These are phyloP conservation scores for Ammopiptanthus mongolicus DNA, from an alignment of 306 rosid genomes.

Conservation along the genomic window DNA sequence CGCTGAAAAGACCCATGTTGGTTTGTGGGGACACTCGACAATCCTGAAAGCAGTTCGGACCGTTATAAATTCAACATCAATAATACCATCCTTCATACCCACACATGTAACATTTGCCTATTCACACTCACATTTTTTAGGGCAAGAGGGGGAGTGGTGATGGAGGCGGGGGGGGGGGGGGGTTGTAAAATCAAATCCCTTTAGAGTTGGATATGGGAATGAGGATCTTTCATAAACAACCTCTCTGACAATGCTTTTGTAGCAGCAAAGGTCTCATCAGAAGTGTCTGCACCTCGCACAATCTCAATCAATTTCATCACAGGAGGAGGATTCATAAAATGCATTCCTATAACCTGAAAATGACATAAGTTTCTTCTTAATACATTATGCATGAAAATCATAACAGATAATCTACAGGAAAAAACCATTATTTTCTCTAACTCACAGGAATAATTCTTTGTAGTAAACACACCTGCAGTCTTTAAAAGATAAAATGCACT, in stretches of 20 bases:
- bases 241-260: constrained; percentile 75
- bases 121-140: neutral
- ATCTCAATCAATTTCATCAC: constrained; percentile 88
- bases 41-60: too few species aligned
- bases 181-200: neutral
- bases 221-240: constrained; percentile 31
- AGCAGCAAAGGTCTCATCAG: constrained; percentile 58
- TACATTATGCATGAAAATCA: neutral
- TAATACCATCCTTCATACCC: neutral
- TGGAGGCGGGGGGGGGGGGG: neutral
- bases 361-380: neutral
- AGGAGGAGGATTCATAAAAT: constrained; percentile 97
- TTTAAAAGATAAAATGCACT: constrained; percentile 10
- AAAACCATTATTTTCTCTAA: neutral
- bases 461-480: neutral
- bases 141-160: neutral
- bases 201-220: neutral
- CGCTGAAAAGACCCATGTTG: too few species aligned
- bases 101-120: neutral
- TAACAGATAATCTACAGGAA: neutral
- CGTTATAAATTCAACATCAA: neutral
- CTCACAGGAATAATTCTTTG: neutral
- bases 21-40: too few species aligned
- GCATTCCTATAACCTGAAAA: constrained; percentile 91
- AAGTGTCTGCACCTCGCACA: constrained; percentile 76